Percentiles rank a stretch among this genome's conserved stretches.
phyloP scores from a whole-genome alignment of 768 basidiomycete genomes.

The Leucocoprinus sp. region DNA sequence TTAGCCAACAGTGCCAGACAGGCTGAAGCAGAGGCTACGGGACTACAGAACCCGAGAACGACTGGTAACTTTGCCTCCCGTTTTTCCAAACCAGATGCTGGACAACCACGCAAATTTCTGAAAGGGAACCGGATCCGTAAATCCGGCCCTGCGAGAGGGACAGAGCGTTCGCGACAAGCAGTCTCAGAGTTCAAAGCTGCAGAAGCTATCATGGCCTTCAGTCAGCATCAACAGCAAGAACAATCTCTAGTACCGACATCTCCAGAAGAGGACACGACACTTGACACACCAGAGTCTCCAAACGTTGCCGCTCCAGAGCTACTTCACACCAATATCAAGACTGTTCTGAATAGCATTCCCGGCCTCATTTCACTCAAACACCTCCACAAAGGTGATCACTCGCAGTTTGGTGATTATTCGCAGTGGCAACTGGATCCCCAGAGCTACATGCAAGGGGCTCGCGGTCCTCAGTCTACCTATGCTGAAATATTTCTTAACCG shows the following conservation, averaged over 20 bases:
- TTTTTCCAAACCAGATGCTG: background rate
- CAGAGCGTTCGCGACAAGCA: constrained; percentile 3
- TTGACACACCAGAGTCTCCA: constrained; percentile 16
- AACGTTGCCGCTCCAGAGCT: constrained; percentile 19
- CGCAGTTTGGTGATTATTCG: constrained; percentile 6
- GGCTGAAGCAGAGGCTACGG: background rate
- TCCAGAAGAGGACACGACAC: no score
- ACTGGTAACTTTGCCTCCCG: background rate
- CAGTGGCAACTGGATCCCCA: constrained; percentile 2
- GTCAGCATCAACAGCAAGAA: background rate
- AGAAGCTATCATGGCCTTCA: constrained; percentile 6
- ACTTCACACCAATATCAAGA: constrained; percentile 18
- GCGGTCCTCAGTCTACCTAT: constrained; percentile 1
- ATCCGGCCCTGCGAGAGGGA: constrained; percentile 1
- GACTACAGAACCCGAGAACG: background rate
- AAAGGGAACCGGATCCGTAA: background rate
- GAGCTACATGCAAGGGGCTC: constrained; percentile 5
- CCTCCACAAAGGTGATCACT: background rate
- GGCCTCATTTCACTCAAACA: constrained; percentile 1
- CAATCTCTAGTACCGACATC: no score
- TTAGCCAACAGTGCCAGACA: constrained; percentile 11
- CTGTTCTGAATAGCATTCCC: constrained; percentile 15
- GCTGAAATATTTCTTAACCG: constrained; percentile 7
- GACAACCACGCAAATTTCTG: background rate
- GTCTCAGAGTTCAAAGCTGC: background rate